phyloP scores from a whole-genome alignment of 768 basidiomycete genomes.

The Pulveroboletus sp. region DNA sequence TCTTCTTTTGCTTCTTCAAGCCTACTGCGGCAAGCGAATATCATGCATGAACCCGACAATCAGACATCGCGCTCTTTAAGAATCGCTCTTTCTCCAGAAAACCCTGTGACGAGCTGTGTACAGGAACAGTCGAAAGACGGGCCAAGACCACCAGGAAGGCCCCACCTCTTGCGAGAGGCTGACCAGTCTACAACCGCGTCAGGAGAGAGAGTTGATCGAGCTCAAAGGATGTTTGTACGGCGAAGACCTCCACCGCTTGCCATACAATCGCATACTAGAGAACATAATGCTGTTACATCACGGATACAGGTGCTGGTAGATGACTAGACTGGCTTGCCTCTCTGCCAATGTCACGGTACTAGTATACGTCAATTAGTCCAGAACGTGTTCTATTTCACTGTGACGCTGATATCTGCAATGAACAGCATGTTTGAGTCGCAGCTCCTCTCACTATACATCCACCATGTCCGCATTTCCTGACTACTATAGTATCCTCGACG shows the following conservation, averaged over 20 bases:
- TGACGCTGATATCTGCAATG: slow-evolving; percentile 1
- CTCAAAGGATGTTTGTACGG: slow-evolving; percentile 33
- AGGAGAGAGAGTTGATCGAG: slow-evolving; percentile 11
- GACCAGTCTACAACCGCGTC: slow-evolving; percentile 24
- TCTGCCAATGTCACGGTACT: neutral
- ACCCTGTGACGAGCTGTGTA: slow-evolving; percentile 14
- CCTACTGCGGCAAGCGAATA: slow-evolving; percentile 1
- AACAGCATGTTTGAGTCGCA: slow-evolving; percentile 14
- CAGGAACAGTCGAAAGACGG: slow-evolving; percentile 26
- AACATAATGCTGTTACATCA: slow-evolving; percentile 2
- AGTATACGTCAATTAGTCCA: slow-evolving; percentile 2
- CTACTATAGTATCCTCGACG: slow-evolving; percentile 65
- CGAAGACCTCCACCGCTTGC: slow-evolving; percentile 43
- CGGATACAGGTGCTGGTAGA: slow-evolving; percentile 17
- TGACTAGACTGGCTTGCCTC: slow-evolving; percentile 2
- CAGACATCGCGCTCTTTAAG: slow-evolving; percentile 15
- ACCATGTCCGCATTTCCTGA: slow-evolving; percentile 77
- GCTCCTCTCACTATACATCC: slow-evolving; percentile 13
- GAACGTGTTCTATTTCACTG: slow-evolving; percentile 12
- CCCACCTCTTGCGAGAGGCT: slow-evolving; percentile 27
- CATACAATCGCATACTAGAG: slow-evolving; percentile 14
- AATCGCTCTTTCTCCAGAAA: slow-evolving; percentile 17
- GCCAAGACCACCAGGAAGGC: slow-evolving; percentile 20
- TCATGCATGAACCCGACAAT: neutral
- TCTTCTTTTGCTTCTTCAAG: neutral